Evolutionary conservation across 2,329 filamentous ascomycete genomes (phyloP).

Genomic region (Exophiala sideris): DNA sequence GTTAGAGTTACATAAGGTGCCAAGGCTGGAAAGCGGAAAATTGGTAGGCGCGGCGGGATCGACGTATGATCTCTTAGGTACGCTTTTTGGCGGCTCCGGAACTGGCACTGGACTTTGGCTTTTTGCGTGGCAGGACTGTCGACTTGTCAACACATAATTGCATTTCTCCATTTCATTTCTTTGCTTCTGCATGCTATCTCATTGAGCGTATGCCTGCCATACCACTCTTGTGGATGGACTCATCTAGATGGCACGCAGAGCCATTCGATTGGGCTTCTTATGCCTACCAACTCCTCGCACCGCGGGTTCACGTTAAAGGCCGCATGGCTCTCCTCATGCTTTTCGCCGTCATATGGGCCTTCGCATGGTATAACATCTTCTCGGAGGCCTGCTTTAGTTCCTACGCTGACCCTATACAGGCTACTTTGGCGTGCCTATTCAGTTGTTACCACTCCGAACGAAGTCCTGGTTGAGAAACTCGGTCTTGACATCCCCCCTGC

Average conservation of each 20-base stretch:
- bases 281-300: slow-evolving; percentile 45
- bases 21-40: no score
- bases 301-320: slow-evolving; percentile 46
- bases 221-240: slow-evolving; percentile 30
- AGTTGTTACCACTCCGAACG: slow-evolving; percentile 85
- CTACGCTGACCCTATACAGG: slow-evolving; percentile 49
- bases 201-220: slow-evolving; percentile 27
- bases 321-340: slow-evolving; percentile 49
- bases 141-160: background rate
- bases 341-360: slow-evolving; percentile 46
- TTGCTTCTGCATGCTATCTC: background rate
- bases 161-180: background rate
- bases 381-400: background rate
- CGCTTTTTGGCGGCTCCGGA: no score
- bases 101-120: no score
- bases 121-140: no score
- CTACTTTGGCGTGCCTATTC: slow-evolving; percentile 81
- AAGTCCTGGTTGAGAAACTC: slow-evolving; percentile 83
- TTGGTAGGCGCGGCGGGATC: no score
- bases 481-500: slow-evolving; percentile 90
- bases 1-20: no score
- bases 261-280: slow-evolving; percentile 44
- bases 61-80: no score
- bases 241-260: slow-evolving; percentile 44
- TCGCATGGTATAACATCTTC: slow-evolving; percentile 43